Conservation (phyloP, 2,329 filamentous ascomycete species). For the Trichoderma breve region DNA sequence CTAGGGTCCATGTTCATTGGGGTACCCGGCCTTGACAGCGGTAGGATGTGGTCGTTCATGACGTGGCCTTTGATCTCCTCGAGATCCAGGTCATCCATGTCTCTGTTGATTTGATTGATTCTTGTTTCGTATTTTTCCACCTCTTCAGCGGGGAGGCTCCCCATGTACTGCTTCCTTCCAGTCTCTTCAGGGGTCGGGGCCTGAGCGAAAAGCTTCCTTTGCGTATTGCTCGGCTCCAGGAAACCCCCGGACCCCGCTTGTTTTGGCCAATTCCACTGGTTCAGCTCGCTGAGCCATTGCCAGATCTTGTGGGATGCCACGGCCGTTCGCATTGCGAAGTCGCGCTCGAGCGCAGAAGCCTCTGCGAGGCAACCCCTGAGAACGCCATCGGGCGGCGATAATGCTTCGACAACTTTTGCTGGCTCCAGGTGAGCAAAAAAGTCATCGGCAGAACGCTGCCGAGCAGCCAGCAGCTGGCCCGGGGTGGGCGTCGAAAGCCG, state of each 20-base stretch:
- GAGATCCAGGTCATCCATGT: slow-evolving; percentile 68
- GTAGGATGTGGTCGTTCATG: slow-evolving; percentile 73
- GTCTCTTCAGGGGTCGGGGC: slow-evolving; percentile 25
- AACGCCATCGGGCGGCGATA: slow-evolving; percentile 52
- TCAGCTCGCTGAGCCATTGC: slow-evolving; percentile 72
- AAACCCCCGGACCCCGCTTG: slow-evolving; percentile 53
- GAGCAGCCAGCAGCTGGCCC: slow-evolving; percentile 42
- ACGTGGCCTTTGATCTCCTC: slow-evolving; percentile 90
- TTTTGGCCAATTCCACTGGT: slow-evolving; percentile 56
- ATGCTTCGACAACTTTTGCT: slow-evolving; percentile 57
- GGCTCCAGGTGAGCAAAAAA: slow-evolving; percentile 62
- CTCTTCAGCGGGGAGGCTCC: slow-evolving; percentile 64
- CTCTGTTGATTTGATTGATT: slow-evolving; percentile 68
- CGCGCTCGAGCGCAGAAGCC: slow-evolving; percentile 64
- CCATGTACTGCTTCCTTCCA: slow-evolving; percentile 53
- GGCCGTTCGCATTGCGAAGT: slow-evolving; percentile 69
- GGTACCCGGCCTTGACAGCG: slow-evolving; percentile 41
- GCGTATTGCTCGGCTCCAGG: slow-evolving; percentile 45
- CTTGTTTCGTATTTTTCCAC: slow-evolving; percentile 69
- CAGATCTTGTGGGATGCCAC: slow-evolving; percentile 68
- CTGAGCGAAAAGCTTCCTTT: slow-evolving; percentile 38
- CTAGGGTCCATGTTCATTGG: slow-evolving; percentile 34
- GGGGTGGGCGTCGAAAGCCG: slow-evolving; percentile 32
- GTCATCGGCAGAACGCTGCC: slow-evolving; percentile 51
- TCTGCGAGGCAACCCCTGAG: slow-evolving; percentile 60